Conservation (phyloP, 139 green algal species). For the Penium margaritaceum region DNA sequence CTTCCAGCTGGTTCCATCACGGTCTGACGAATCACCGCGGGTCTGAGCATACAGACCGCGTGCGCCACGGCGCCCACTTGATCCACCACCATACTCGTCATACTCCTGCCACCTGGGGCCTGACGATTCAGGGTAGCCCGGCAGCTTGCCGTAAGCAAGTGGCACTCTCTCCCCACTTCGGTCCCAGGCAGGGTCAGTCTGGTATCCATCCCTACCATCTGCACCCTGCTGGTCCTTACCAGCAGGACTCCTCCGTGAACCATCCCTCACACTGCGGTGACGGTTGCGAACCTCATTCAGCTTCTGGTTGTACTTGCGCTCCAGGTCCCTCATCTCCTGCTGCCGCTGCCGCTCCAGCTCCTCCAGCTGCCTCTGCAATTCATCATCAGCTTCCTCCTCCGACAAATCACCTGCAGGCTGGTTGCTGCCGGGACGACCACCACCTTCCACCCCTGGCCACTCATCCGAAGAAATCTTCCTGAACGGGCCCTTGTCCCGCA, state of each 20-base stretch:
- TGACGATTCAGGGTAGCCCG: slow-evolving; percentile 7
- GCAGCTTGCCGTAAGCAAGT: background rate
- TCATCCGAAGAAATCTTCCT: too few species aligned
- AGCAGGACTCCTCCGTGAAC: background rate
- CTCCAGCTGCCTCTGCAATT: slow-evolving; percentile 5
- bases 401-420: too few species aligned
- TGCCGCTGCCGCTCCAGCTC: slow-evolving; percentile 1
- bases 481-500: too few species aligned
- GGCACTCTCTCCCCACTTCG: background rate
- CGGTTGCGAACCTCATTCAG: slow-evolving; percentile 27
- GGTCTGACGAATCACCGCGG: too few species aligned
- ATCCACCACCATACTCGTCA: too few species aligned
- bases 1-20: too few species aligned
- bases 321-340: slow-evolving; percentile 31
- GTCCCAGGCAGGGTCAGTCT: background rate
- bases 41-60: too few species aligned
- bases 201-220: background rate
- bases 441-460: too few species aligned
- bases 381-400: too few species aligned
- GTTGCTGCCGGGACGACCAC: too few species aligned
- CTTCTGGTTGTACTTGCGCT: slow-evolving; percentile 13
- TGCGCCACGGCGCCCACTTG: too few species aligned
- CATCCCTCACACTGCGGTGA: background rate
- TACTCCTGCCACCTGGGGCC: background rate
- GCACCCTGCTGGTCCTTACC: background rate